Evolutionary conservation across 148 eudicot species (phyloP), one percentile per base, ranked within the genome.

Genomic region (Nyssa sinensis): DNA sequence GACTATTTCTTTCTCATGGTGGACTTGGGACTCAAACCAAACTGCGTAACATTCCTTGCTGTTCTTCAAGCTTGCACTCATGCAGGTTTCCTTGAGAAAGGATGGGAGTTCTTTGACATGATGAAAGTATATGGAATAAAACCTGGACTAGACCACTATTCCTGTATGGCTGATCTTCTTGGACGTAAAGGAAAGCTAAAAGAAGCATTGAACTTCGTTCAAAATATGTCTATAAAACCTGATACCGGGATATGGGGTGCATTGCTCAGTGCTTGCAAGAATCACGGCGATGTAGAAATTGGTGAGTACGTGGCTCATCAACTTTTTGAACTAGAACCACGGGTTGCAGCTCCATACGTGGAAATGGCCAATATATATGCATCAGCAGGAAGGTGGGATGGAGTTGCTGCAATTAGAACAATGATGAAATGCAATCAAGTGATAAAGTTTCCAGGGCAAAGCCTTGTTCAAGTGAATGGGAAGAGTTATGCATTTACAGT

Each of bases 301-400:
- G 93, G 87, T 31, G 85, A 80, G 72, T 72, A 78, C 67, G 95
- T 81, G 24, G 86, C 89, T 39, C 31, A 73, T 69, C 67, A 33
- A 60, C 86, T 90, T 49, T 77, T 74, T 59, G 75, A 76, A 70
- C 69, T 85, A 39, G 90, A 86, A 44, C 88, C 92, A 10, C 30
- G 74, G 34, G 79, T 73, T 51, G 89, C 89, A 55, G 90, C 83
- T 58, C 87, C 92, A 5, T 91, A 88, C 25, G 91, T 91, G 17
- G 92, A 87, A 79, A 79, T 91, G 92, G 86, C 96, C 4, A 91
- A 88, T 72, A 72, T 88, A 77, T 88, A 91, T 73, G 96, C 92
- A 35, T 85, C 78, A 24, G 88, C 68, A 17, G 84, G 82, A 74
- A 80, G 73, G 64, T 88, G 96, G 96, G 86, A 82, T 60, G 84